Evolutionary conservation across 768 basidiomycete genomes (phyloP).

Genomic region (Phaeotremella skinneri): DNA sequence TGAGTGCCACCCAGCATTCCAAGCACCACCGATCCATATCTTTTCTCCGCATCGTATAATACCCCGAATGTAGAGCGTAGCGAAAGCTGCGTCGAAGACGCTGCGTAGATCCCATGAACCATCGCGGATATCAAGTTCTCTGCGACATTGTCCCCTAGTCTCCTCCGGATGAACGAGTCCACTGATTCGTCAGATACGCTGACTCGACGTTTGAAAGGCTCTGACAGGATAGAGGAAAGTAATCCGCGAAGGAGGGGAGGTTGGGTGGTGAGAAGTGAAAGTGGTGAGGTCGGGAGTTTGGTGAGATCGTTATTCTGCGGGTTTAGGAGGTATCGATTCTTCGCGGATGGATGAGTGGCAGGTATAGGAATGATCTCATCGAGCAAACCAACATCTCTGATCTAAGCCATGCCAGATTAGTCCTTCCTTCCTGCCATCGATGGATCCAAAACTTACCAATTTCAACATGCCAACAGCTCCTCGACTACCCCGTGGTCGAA

Average conservation of each 20-base stretch:
- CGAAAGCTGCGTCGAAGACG: conserved; percentile 72
- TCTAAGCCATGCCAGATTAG: conserved; percentile 55
- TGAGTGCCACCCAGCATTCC: conserved; percentile 54
- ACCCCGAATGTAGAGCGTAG: conserved; percentile 73
- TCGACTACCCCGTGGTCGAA: conserved; percentile 66
- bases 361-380: conserved; percentile 66
- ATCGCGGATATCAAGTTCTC: conserved; percentile 72
- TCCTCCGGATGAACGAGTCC: conserved; percentile 69
- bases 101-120: conserved; percentile 89
- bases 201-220: conserved; percentile 57
- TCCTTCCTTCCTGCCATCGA: not conserved
- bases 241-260: conserved; percentile 52
- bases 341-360: conserved; percentile 67
- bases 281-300: conserved; percentile 56
- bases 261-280: conserved; percentile 46
- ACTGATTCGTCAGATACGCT: conserved; percentile 68
- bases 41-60: conserved; percentile 67
- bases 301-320: conserved; percentile 52
- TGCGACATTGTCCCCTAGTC: conserved; percentile 72
- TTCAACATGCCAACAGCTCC: conserved; percentile 67
- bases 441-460: conserved; percentile 60
- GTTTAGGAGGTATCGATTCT: conserved; percentile 67
- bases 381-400: conserved; percentile 68
- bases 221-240: conserved; percentile 60
- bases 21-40: conserved; percentile 67